A percentile compares a stretch with the other conserved stretches of the same genome.
Evolutionary conservation across 2,329 filamentous ascomycete genomes (phyloP).

Genomic region (Periconia macrospinosa): DNA sequence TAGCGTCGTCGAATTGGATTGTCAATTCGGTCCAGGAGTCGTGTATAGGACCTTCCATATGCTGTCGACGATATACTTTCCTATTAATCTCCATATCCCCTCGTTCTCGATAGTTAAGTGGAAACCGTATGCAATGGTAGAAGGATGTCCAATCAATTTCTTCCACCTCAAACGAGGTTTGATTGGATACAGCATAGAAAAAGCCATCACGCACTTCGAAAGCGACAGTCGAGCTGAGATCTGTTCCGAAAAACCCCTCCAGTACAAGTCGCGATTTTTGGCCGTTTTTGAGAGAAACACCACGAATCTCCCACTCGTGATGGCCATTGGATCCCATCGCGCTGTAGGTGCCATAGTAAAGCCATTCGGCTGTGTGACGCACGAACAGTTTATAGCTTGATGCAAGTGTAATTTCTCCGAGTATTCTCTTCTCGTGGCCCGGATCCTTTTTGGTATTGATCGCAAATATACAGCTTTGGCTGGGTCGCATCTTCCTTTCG

Average conservation of each 20-base stretch:
- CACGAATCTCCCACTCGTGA: constrained; percentile 65
- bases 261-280: constrained; percentile 56
- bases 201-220: constrained; percentile 69
- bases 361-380: constrained; percentile 61
- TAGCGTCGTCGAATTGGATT: constrained; percentile 62
- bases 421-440: constrained; percentile 42
- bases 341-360: constrained; percentile 69
- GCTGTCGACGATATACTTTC: constrained; percentile 66
- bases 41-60: constrained; percentile 71
- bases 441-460: constrained; percentile 20
- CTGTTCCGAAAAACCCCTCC: constrained; percentile 62
- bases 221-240: constrained; percentile 68
- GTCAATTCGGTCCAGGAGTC: constrained; percentile 72
- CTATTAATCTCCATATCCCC: constrained; percentile 48
- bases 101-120: constrained; percentile 51
- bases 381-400: constrained; percentile 64
- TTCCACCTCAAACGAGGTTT: constrained; percentile 63
- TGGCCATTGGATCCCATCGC: constrained; percentile 56
- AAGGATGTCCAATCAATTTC: constrained; percentile 69
- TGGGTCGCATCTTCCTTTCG: constrained; percentile 12
- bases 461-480: constrained; percentile 26
- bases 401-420: constrained; percentile 19
- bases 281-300: constrained; percentile 39
- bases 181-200: constrained; percentile 72
- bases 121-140: constrained; percentile 69